Conservation (phyloP, 2,329 filamentous ascomycete species). For the Cytospora chrysosperma region DNA sequence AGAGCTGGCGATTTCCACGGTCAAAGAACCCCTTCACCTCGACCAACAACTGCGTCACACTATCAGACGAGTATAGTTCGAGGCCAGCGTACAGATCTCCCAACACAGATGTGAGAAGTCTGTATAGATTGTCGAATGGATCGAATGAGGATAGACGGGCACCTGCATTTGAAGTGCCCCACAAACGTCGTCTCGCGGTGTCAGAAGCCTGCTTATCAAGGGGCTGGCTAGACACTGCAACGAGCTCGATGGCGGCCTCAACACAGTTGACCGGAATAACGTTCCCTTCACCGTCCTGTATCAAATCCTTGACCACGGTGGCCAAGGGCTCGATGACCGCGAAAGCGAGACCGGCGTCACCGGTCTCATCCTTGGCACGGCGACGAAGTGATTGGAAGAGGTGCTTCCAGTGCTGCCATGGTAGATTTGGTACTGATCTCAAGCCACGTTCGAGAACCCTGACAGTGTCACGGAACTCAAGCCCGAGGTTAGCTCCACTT, state of each 20-base stretch:
- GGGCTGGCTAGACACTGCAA: constrained; percentile 52
- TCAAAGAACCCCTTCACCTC: constrained; percentile 53
- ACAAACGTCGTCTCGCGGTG: constrained; percentile 62
- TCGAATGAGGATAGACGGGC: constrained; percentile 49
- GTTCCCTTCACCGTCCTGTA: constrained; percentile 26
- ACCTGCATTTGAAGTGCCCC: constrained; percentile 52
- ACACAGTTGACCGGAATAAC: constrained; percentile 32
- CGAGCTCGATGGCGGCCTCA: constrained; percentile 41
- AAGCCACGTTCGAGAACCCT: constrained; percentile 66
- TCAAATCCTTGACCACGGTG: constrained; percentile 47
- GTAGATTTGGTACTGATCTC: constrained; percentile 46
- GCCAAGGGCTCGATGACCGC: constrained; percentile 71
- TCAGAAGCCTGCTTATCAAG: constrained; percentile 64
- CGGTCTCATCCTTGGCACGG: constrained; percentile 60
- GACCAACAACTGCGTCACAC: constrained; percentile 47
- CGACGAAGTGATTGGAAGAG: constrained; percentile 58
- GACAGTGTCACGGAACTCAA: constrained; percentile 68
- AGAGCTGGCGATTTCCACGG: constrained; percentile 48
- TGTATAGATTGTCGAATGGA: constrained; percentile 66
- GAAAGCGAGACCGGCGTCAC: constrained; percentile 65
- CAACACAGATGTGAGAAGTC: constrained; percentile 54
- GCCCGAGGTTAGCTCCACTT: constrained; percentile 52
- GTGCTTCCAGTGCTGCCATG: constrained; percentile 47
- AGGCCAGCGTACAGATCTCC: constrained; percentile 49
- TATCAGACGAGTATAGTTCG: constrained; percentile 32